Conservation (phyloP, 2,329 filamentous ascomycete genomes). For the Ophiosphaerella narmari region DNA sequence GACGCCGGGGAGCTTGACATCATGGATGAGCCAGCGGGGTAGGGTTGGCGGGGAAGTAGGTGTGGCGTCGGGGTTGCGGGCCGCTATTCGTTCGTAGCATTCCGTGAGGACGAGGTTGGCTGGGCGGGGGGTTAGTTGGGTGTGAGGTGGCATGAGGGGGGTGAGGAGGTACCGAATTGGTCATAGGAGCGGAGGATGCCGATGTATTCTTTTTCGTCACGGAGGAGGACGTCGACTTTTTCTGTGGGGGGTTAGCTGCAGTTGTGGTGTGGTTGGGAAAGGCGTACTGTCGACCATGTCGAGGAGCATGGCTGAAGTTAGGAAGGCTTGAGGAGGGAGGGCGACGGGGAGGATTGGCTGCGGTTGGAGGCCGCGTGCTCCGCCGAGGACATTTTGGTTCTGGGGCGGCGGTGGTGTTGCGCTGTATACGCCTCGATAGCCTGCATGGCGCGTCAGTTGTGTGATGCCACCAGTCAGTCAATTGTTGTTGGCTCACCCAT, state of each 20-base stretch:
- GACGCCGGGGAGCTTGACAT: constrained; percentile 80
- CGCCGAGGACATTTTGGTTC: constrained; percentile 35
- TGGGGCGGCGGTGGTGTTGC: constrained; percentile 59
- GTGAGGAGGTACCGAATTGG: constrained; percentile 75
- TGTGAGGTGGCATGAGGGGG: neutral
- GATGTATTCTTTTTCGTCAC: constrained; percentile 91
- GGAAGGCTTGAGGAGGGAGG: constrained; percentile 94
- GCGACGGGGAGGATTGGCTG: constrained; percentile 38
- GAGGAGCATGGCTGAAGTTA: constrained; percentile 90
- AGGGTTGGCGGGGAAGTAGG: constrained; percentile 23
- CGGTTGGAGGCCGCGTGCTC: constrained; percentile 25
- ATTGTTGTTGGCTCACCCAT: constrained; percentile 25
- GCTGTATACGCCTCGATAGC: constrained; percentile 43
- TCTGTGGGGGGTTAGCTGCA: constrained; percentile 60
- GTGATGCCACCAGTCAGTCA: constrained; percentile 3
- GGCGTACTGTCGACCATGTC: constrained; percentile 89
- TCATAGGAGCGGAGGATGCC: constrained; percentile 95
- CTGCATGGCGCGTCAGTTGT: constrained; percentile 28
- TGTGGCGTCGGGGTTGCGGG: constrained; percentile 52
- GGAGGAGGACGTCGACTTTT: constrained; percentile 88
- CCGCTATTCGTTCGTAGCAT: constrained; percentile 87
- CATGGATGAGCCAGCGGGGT: constrained; percentile 69
- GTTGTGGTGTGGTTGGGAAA: constrained; percentile 5
- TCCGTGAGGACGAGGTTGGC: constrained; percentile 95
- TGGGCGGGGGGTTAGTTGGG: constrained; percentile 46